Conservation (phyloP, 2,329 filamentous ascomycete species). For the Cytospora chrysosperma region DNA sequence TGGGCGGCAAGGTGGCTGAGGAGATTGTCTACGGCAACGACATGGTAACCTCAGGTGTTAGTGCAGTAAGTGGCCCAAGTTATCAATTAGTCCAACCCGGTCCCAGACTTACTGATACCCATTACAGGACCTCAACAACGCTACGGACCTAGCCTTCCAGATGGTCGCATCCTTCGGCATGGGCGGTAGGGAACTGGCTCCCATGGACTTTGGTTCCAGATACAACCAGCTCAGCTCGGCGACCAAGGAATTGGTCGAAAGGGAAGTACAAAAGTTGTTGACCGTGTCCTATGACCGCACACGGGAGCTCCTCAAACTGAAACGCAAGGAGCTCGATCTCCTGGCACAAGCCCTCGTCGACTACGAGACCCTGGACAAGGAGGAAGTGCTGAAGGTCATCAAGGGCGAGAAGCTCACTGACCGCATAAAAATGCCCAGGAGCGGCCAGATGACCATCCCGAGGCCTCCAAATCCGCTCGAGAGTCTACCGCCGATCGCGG, state of each 20-base stretch:
- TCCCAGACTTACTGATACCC: constrained; percentile 29
- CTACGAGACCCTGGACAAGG: constrained; percentile 87
- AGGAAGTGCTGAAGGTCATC: constrained; percentile 88
- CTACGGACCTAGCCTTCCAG: constrained; percentile 77
- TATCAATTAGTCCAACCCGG: background rate
- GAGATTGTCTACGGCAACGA: constrained; percentile 91
- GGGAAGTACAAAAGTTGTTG: constrained; percentile 81
- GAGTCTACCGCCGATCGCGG: constrained; percentile 17
- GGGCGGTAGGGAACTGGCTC: constrained; percentile 75
- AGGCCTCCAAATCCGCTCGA: constrained; percentile 30
- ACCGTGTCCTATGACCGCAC: constrained; percentile 80
- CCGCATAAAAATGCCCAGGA: constrained; percentile 59
- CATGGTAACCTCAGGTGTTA: constrained; percentile 86
- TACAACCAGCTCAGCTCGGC: constrained; percentile 81
- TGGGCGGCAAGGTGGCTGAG: constrained; percentile 76
- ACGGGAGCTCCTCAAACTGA: constrained; percentile 65
- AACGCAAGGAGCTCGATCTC: constrained; percentile 81
- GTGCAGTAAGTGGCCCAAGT: constrained; percentile 58
- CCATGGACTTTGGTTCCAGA: constrained; percentile 80
- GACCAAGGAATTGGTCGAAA: constrained; percentile 83
- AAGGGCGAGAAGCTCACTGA: constrained; percentile 76
- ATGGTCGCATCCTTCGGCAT: constrained; percentile 92
- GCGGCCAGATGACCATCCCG: constrained; percentile 66
- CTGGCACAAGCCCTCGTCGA: constrained; percentile 87
- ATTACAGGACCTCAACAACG: constrained; percentile 74